Evolutionary conservation across 2,329 filamentous ascomycete genomes (phyloP).

Genomic region (Pseudocercospora cruenta): DNA sequence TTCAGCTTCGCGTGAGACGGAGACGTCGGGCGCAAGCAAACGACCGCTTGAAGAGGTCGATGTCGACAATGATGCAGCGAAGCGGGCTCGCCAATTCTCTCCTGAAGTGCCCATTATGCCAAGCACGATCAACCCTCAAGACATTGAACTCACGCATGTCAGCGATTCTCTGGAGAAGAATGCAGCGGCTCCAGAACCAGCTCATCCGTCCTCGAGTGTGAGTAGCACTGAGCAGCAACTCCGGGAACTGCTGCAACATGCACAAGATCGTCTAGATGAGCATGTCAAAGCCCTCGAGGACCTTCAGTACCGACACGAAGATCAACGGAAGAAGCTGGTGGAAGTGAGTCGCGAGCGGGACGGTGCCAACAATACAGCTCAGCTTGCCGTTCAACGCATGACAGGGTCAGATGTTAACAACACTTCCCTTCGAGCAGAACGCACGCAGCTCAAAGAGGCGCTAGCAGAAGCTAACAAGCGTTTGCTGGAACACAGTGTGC

Average conservation of each 20-base stretch:
- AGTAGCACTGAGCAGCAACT: slow-evolving; percentile 28
- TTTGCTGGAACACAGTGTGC: slow-evolving; percentile 34
- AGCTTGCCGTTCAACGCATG: slow-evolving; percentile 31
- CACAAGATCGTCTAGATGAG: slow-evolving; percentile 33
- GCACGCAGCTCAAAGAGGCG: slow-evolving; percentile 33
- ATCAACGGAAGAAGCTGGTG: slow-evolving; percentile 35
- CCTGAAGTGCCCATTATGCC: slow-evolving; percentile 23
- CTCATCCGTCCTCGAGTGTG: slow-evolving; percentile 3
- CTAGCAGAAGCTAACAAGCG: slow-evolving; percentile 35
- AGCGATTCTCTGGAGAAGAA: slow-evolving; percentile 47
- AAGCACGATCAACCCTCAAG: slow-evolving; percentile 38
- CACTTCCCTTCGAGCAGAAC: slow-evolving; percentile 32
- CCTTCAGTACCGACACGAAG: slow-evolving; percentile 40
- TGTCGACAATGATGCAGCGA: slow-evolving; percentile 20
- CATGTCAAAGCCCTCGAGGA: slow-evolving; percentile 36
- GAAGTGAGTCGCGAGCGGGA: slow-evolving; percentile 33
- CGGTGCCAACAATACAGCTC: slow-evolving; percentile 29
- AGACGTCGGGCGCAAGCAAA: slow-evolving; percentile 23
- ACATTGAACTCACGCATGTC: slow-evolving; percentile 44
- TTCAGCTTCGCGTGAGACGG: not conserved
- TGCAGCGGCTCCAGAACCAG: not conserved
- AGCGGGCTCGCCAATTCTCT: slow-evolving; percentile 31
- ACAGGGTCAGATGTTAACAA: slow-evolving; percentile 25
- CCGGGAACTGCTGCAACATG: slow-evolving; percentile 26
- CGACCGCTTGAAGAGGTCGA: slow-evolving; percentile 19